Base-by-base conservation (phyloP, 768 basidiomycete species). In the Collybia sp. region DNA sequence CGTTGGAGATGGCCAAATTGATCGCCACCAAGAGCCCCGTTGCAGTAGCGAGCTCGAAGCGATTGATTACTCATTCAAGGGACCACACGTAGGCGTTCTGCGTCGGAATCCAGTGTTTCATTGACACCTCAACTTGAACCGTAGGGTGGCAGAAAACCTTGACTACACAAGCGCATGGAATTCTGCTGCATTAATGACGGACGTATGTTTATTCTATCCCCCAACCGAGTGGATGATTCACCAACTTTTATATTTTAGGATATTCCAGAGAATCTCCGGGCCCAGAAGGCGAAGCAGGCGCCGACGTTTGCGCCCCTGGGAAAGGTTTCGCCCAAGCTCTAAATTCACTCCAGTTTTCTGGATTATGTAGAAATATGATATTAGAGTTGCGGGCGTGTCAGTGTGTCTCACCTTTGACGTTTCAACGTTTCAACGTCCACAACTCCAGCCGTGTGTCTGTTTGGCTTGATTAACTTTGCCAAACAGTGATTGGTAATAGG, bases 11-110 rank as follows among this genome's bases (percentile, higher is more conserved):
- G 12, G 92, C 87, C 0, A 66, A 66, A 46, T 56, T 73, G 1
- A 86, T 93, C 20, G 85, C 87, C 31, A 50, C 53, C 16, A 93
- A 93, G 66, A 86, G 83, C 30, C 93, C 93, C 0, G 66, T 94
- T 2, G 93, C 92, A 0, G 80, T 89, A 0, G 52, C 75, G 0
- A 80, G 85, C 1, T 83, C 89, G 5, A 96, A 95, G 67, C 81
- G 80, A 47, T 63, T 94, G 0, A 69, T 95, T 41, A 70, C 77
- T 12, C 89, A 95, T 64, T 73, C 89, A 5, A 63, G 87, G 46
- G 91, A 95, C 60, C 84, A 94, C 56, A 76, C 74, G 88, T 88
- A 42, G 43, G 79, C 62, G 18, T 43, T 12, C 16, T 15, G 15
- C 19, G 9, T 25, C 6, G 0, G 9, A 33, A 12, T 13, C 6